Evolutionary conservation across 352 stramenopile genomes (phyloP), one percentile per base, ranked within the genome.

Genomic region (Globisporangium mamillatum): DNA sequence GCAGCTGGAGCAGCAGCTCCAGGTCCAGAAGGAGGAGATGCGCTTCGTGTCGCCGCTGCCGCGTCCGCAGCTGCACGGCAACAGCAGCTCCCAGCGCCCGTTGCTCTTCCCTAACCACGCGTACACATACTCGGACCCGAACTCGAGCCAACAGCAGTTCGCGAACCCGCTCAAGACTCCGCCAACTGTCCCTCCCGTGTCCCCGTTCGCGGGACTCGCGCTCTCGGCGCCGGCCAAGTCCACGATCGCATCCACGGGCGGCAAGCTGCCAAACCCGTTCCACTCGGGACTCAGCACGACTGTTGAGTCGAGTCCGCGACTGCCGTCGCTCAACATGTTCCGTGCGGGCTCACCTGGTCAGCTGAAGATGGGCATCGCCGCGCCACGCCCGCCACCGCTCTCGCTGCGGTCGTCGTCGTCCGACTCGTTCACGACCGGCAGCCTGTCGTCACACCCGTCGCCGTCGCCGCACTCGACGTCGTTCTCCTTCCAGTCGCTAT

Each of bases 1-100:
- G 20, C 82, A 89, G 60, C 78, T 93, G 18, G 81, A 87, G 66
- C 81, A 91, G 72, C 85, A 93, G 74, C 77, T 93, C 10, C 77
- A 81, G 63, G 75, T 86, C 57, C 85, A 93, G 68, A 82, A 84
- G 25, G 81, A 93, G 63, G 85, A 93, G 67, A 93, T 93, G 85
- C 86, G 82, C 71, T 90, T 93, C 46, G 75, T 86, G 24, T 79
- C 80, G n/a, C 76, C 77, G 18, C 64, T 79, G 52, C 77, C 81
- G 29, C 78, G 80, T 6, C 78, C 73, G 60, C 77, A 83, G 46
- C 70, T 77, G 50, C 68, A 66, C 72, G 69, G 53, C 68, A 68
- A 53, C 73, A 73, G 36, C 67, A 76, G 71, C 60, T 71, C 34
- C 69, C 73, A 70, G 38, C 75, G 54, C 4, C 63, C 72, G 25